Evolutionary conservation across 805 yeast species (phyloP), one percentile per base, ranked within the genome.

Genomic region (Wickerhamomyces subpelliculosus): DNA sequence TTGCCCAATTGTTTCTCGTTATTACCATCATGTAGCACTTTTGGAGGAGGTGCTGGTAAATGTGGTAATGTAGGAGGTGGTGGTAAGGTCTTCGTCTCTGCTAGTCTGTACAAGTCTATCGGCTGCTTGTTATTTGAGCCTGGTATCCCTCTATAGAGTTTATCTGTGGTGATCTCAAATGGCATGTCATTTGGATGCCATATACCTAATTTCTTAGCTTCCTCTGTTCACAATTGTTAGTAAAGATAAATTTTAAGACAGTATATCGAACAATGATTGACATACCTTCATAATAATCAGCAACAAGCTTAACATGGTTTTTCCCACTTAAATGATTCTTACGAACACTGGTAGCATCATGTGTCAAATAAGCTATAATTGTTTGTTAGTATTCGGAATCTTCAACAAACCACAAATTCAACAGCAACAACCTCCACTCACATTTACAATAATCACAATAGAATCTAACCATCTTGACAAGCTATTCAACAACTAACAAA

Each of bases 321-420:
- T 74, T 76, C 9, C 96, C 96, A 28, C 72, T 64, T 30, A 84
- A 58, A 59, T 87, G 96, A 30, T 87, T 78, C 52, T 82, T 80
- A 18, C 95, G 63, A 38, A 87, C 96, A 62, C 93, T 82, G 49
- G 77, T 66, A n/a, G 93, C 82, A 59, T 86, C 95, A 56, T 87
- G 96, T 2, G 96, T 87, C 41, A 88, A 64, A 50, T 82, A 81
- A 16, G 87, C 72, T 61, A 41, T 14, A 17, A 27, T 25, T 9
- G 19, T 24, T 7, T 14, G 45, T 41, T 39, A 36, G 34, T 36
- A 32, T 24, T 8, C 25, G 19, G 20, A 26, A 17, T 31, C 18
- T 24, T 18, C 23, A 16, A 13, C n/a, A 13, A 20, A 27, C 19
- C 8, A 13, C 3, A 20, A 19, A 26, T 9, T 23, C n/a, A 25